Base-by-base conservation (phyloP, 495 filamentous ascomycete genomes). In the Hypoxylon trugodes region DNA sequence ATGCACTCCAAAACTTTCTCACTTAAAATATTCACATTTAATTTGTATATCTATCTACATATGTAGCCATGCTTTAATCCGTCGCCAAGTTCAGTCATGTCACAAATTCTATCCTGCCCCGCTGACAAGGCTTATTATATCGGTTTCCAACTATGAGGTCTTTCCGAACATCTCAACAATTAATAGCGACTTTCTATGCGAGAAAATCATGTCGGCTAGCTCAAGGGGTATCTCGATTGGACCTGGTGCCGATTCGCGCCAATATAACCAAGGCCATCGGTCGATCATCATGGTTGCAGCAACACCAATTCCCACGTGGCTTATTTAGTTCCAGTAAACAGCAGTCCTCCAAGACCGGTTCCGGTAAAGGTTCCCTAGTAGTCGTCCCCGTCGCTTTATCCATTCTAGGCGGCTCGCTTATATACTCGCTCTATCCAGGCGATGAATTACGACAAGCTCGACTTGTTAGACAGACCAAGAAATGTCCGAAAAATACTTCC, bases 341-440 rank as follows among this genome's bases (percentile, higher is more conserved):
- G 28, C 50, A 41, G 32, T 47, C 41, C 21, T 56, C 32, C 38
- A 35, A 58, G 26, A 16, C 48, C 53, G 58, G 48, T 42, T 50
- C 18, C 28, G 68, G 70, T 70, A 70, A 59, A 70, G 7, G 70
- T 43, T 41, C 67, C 58, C 52, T 53, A 52, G 48, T 58, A 28
- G 37, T 68, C 42, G 35, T 38, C 24, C 58, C 67, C 26, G 64
- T 68, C 48, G 70, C 71, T 58, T 62, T 73, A 21, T 24, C 66
- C 56, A 45, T 73, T 59, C 52, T 76, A 48, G 68, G 74, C 72
- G 71, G 64, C 30, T 69, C 76, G 67, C 72, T 81, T 71, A 67
- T 75, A 38, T 73, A 73, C 61, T 74, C 71, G 56, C 72, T 81
- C 41, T 77, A 74, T 69, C 77, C 76, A 68, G 69, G 69, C 70